phyloP scores from a whole-genome alignment of 768 basidiomycete genomes.

The Russula sp. region DNA sequence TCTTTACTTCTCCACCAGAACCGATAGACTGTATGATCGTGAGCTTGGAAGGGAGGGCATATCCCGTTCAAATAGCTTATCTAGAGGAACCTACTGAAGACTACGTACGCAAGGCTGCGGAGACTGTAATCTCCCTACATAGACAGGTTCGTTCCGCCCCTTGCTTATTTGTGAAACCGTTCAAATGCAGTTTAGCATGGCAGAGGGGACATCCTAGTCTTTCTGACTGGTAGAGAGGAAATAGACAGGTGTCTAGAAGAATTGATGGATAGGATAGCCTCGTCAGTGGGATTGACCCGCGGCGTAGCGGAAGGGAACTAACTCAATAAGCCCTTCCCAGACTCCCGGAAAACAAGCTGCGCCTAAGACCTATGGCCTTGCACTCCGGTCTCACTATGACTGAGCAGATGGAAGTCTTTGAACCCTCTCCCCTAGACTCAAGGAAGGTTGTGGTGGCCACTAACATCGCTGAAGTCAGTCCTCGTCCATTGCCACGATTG shows the following conservation, averaged over 20 bases:
- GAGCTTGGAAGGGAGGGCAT: slow-evolving; percentile 89
- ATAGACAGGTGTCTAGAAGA: slow-evolving; percentile 85
- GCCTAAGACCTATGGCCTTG: slow-evolving; percentile 63
- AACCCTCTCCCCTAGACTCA: slow-evolving; percentile 60
- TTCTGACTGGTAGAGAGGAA: slow-evolving; percentile 93
- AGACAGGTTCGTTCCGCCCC: slow-evolving; percentile 44
- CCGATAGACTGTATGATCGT: slow-evolving; percentile 72
- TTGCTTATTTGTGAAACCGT: background rate
- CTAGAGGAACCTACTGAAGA: slow-evolving; percentile 69
- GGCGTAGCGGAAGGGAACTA: slow-evolving; percentile 2
- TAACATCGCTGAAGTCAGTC: slow-evolving; percentile 84
- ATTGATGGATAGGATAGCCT: slow-evolving; percentile 52
- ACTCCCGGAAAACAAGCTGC: slow-evolving; percentile 45
- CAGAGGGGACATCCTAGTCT: slow-evolving; percentile 85
- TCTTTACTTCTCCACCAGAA: slow-evolving; percentile 66
- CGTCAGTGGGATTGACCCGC: slow-evolving; percentile 12
- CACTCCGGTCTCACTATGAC: slow-evolving; percentile 86
- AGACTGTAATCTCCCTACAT: slow-evolving; percentile 78
- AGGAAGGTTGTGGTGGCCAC: slow-evolving; percentile 91
- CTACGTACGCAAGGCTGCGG: slow-evolving; percentile 75
- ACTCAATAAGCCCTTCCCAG: slow-evolving; percentile 26
- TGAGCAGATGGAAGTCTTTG: slow-evolving; percentile 84
- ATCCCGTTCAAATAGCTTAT: slow-evolving; percentile 91
- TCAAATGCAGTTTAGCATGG: slow-evolving; percentile 46
- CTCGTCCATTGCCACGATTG: background rate